phyloP scores from a whole-genome alignment of 2,329 filamentous ascomycete genomes.

The Colletotrichum incanum region DNA sequence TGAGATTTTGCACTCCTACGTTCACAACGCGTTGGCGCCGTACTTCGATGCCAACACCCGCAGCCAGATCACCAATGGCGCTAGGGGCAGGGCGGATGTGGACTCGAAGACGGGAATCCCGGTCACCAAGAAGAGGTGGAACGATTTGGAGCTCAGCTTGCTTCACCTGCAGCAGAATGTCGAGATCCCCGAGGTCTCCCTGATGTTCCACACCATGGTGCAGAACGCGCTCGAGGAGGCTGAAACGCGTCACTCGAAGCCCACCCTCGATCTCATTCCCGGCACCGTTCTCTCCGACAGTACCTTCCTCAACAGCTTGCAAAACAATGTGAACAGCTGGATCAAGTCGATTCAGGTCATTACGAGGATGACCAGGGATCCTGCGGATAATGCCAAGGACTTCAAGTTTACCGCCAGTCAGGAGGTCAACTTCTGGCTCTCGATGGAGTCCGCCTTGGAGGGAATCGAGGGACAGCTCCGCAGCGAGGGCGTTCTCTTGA shows the following conservation, averaged over 20 bases:
- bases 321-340: slow-evolving; percentile 96
- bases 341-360: slow-evolving; percentile 98
- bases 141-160: slow-evolving; percentile 91
- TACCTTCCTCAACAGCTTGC: slow-evolving; percentile 92
- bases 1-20: slow-evolving; percentile 91
- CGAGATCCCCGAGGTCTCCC: slow-evolving; percentile 92
- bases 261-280: slow-evolving; percentile 85
- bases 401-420: slow-evolving; percentile 83
- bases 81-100: slow-evolving; percentile 83
- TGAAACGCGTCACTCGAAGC: slow-evolving; percentile 74
- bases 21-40: slow-evolving; percentile 92
- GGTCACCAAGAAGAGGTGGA: slow-evolving; percentile 97
- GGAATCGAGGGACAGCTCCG: slow-evolving; percentile 91
- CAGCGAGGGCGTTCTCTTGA: slow-evolving; percentile 90
- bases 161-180: slow-evolving; percentile 97
- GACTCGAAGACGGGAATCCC: slow-evolving; percentile 96
- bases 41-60: slow-evolving; percentile 98
- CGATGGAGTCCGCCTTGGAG: slow-evolving; percentile 94
- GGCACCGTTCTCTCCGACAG: slow-evolving; percentile 86
- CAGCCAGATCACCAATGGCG: slow-evolving; percentile 76
- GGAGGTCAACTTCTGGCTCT: slow-evolving; percentile 99
- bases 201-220: slow-evolving; percentile 91
- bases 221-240: slow-evolving; percentile 88
- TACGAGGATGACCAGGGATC: slow-evolving; percentile 93
- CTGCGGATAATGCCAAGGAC: slow-evolving; percentile 70